Evolutionary conservation across 179 eudicot species (phyloP).

Genomic region (Sideroxylon spinosum): DNA sequence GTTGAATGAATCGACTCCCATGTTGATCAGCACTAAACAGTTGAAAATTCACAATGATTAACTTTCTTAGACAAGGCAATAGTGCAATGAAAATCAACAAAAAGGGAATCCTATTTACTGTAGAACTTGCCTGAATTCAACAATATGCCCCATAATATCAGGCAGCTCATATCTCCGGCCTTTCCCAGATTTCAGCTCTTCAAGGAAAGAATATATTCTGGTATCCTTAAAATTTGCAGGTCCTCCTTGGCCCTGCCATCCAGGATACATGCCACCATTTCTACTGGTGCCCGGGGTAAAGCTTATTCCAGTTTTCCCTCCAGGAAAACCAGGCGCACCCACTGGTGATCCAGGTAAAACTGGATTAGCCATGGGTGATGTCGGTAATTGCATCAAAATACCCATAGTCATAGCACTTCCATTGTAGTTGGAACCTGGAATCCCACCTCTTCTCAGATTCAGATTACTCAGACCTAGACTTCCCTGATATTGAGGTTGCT

Average conservation of each 20-base stretch:
- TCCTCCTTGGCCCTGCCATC: constrained; percentile 55
- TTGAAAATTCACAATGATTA: constrained; percentile 7
- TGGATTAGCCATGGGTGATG: constrained; percentile 50
- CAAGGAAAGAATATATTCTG: constrained; percentile 49
- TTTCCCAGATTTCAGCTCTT: constrained; percentile 54
- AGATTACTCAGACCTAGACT: constrained; percentile 28
- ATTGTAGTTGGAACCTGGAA: constrained; percentile 32
- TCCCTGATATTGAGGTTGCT: constrained; percentile 37
- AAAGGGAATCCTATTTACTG: neutral
- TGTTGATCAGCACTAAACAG: constrained; percentile 67
- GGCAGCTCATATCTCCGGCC: constrained; percentile 63
- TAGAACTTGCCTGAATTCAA: constrained; percentile 62
- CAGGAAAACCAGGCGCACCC: constrained; percentile 35
- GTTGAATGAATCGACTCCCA: constrained; percentile 87
- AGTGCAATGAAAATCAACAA: neutral
- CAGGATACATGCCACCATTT: constrained; percentile 36
- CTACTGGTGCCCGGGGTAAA: constrained; percentile 39
- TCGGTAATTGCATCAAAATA: constrained; percentile 39
- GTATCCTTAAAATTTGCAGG: constrained; percentile 35
- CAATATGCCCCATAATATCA: constrained; percentile 59
- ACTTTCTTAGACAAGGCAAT: neutral
- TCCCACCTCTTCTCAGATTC: constrained; percentile 39
- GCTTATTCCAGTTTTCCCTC: constrained; percentile 43
- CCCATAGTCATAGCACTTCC: constrained; percentile 44
- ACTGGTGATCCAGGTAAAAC: constrained; percentile 53